Conservation (phyloP, 805 yeast genomes). For the Monosporozyma aerobia region DNA sequence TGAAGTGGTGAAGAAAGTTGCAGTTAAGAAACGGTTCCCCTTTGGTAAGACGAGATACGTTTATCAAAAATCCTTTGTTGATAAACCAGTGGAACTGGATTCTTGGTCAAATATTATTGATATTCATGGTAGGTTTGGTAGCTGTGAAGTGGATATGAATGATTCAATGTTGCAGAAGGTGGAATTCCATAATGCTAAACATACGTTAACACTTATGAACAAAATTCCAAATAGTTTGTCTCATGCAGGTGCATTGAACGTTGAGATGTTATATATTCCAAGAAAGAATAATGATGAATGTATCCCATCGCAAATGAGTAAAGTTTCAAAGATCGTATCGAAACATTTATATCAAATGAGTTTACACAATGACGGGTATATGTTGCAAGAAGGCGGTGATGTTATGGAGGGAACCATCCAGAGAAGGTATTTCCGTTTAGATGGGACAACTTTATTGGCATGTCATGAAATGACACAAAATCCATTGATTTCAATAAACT, state of each 20-base stretch:
- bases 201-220: conserved; percentile 34
- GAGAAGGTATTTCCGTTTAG: conserved; percentile 61
- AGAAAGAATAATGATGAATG: conserved; percentile 50
- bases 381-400: conserved; percentile 91
- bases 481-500: conserved; percentile 66
- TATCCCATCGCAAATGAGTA: conserved; percentile 58
- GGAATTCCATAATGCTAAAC: conserved; percentile 8
- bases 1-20: conserved; percentile 52
- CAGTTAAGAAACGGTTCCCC: conserved; percentile 30
- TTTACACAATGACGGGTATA: conserved; percentile 49
- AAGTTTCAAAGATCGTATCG: conserved; percentile 36
- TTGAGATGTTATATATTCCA: conserved; percentile 62
- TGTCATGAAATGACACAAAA: conserved; percentile 60
- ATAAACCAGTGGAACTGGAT: conserved; percentile 42
- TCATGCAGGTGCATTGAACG: conserved; percentile 53
- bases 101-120: conserved; percentile 59
- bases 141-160: conserved; percentile 48
- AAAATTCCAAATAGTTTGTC: conserved; percentile 62
- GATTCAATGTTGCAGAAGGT: conserved; percentile 8
- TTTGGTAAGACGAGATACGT: conserved; percentile 31
- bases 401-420: conserved; percentile 40
- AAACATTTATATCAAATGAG: conserved; percentile 31
- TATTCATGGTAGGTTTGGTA: conserved; percentile 78
- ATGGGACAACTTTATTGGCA: conserved; percentile 64
- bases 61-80: conserved; percentile 37